These are phyloP conservation scores for Apiospora arundinis DNA, from an alignment of 2,329 filamentous ascomycete species.

Conservation along the genomic window DNA sequence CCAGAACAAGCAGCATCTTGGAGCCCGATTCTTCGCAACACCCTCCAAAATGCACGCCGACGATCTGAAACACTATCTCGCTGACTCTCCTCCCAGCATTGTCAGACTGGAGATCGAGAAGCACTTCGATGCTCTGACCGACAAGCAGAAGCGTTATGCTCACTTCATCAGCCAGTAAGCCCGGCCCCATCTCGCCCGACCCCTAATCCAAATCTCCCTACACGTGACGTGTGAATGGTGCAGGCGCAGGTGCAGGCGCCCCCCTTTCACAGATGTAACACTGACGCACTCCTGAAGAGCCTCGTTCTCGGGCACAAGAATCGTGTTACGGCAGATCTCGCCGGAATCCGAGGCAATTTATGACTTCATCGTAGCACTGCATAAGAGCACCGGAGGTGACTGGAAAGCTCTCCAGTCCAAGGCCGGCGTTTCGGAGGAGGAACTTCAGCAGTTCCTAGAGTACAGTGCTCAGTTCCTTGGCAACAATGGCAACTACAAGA, in stretches of 20 bases:
- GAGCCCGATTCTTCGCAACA: conserved; percentile 17
- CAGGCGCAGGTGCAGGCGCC: neutral
- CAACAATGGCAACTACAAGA: conserved; percentile 86
- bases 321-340: conserved; percentile 81
- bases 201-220: neutral
- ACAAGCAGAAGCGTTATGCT: conserved; percentile 86
- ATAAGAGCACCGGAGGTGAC: conserved; percentile 70
- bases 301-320: conserved; percentile 36
- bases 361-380: conserved; percentile 77
- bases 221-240: conserved; percentile 6
- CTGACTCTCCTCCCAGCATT: conserved; percentile 87
- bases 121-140: conserved; percentile 81
- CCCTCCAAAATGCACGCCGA: conserved; percentile 59
- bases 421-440: conserved; percentile 67
- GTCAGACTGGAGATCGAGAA: conserved; percentile 90
- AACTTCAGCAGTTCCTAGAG: conserved; percentile 73
- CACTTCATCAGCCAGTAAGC: conserved; percentile 82
- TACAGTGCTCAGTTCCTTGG: conserved; percentile 81
- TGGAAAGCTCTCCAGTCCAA: conserved; percentile 72
- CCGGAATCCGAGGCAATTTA: conserved; percentile 83
- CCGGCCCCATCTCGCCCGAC: neutral
- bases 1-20: conserved; percentile 7
- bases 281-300: neutral
- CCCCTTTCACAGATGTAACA: neutral
- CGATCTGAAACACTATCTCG: conserved; percentile 79